A percentile compares a stretch with the other conserved stretches of the same genome.
These are phyloP conservation scores for Coemansia sp. DNA, from an alignment of 371 early-diverging fungal genomes.

Conservation along the genomic window DNA sequence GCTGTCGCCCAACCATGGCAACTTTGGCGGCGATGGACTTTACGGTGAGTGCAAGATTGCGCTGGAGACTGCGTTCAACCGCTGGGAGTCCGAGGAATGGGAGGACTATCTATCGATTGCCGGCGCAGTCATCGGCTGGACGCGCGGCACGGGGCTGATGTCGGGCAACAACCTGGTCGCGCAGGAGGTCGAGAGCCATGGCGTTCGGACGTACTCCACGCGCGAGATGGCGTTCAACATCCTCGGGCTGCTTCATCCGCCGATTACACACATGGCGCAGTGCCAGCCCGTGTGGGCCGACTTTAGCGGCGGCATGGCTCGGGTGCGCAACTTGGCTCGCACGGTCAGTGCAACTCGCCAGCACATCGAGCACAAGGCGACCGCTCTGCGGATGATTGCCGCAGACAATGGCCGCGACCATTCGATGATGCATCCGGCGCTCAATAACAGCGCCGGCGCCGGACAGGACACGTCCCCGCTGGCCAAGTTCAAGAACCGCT, in stretches of 20 bases:
- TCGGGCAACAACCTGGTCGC: slow-evolving; percentile 87
- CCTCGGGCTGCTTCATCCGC: slow-evolving; percentile 72
- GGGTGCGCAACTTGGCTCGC: slow-evolving; percentile 55
- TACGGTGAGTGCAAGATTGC: slow-evolving; percentile 94
- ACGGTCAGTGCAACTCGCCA: slow-evolving; percentile 56
- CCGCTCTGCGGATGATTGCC: slow-evolving; percentile 43
- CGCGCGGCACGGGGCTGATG: slow-evolving; percentile 96
- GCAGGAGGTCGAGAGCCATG: slow-evolving; percentile 84
- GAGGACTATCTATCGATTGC: slow-evolving; percentile 84
- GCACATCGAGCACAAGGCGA: slow-evolving; percentile 54
- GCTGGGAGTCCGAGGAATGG: slow-evolving; percentile 94
- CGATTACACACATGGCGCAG: slow-evolving; percentile 70
- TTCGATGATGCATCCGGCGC: neutral
- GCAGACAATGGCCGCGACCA: neutral
- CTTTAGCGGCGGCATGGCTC: slow-evolving; percentile 69
- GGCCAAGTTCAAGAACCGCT: slow-evolving; percentile 89
- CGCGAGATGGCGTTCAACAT: slow-evolving; percentile 56
- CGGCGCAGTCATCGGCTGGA: slow-evolving; percentile 97
- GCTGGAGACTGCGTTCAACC: slow-evolving; percentile 88
- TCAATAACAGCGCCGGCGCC: neutral
- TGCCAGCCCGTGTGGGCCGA: slow-evolving; percentile 89
- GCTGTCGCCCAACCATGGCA: slow-evolving; percentile 94
- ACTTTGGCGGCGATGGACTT: slow-evolving; percentile 92
- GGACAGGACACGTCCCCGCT: slow-evolving; percentile 78
- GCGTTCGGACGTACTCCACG: slow-evolving; percentile 82